Conservation (phyloP, 1,284 basidiomycete species). For the Cystobasidium slooffiae region DNA sequence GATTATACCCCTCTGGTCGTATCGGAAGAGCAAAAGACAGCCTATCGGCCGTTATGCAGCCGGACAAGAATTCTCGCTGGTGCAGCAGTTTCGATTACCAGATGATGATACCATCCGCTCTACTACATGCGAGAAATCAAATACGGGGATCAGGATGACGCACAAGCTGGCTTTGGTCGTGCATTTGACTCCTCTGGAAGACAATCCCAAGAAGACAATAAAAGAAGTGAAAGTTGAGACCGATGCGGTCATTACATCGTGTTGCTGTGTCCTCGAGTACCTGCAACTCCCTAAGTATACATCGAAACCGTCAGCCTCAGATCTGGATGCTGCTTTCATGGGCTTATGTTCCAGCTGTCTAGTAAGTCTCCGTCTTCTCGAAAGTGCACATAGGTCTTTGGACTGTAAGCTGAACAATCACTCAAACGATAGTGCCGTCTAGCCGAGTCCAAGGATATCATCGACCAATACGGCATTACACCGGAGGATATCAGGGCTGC, state of each 20-base stretch:
- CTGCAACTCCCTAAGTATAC: constrained; percentile 39
- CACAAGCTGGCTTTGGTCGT: constrained; percentile 32
- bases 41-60: constrained; percentile 5
- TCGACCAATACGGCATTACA: constrained; percentile 26
- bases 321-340: constrained; percentile 26
- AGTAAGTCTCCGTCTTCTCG: neutral
- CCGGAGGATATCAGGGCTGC: constrained; percentile 19
- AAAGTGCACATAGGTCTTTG: too few species aligned
- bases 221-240: constrained; percentile 37
- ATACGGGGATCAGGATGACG: constrained; percentile 30
- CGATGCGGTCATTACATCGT: constrained; percentile 29
- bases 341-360: constrained; percentile 29
- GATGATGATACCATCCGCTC: constrained; percentile 37
- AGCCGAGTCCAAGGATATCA: constrained; percentile 11
- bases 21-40: neutral
- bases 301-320: neutral
- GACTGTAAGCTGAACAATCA: neutral
- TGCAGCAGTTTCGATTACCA: constrained; percentile 31
- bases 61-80: constrained; percentile 31
- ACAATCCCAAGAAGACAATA: constrained; percentile 26
- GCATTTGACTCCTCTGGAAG: constrained; percentile 20
- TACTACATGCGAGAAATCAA: constrained; percentile 20
- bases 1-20: constrained; percentile 30
- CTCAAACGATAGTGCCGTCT: neutral
- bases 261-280: constrained; percentile 33